Evolutionary conservation across 108 stramenopile genomes (phyloP).

Genomic region (Phaeodactylum tricornutum): DNA sequence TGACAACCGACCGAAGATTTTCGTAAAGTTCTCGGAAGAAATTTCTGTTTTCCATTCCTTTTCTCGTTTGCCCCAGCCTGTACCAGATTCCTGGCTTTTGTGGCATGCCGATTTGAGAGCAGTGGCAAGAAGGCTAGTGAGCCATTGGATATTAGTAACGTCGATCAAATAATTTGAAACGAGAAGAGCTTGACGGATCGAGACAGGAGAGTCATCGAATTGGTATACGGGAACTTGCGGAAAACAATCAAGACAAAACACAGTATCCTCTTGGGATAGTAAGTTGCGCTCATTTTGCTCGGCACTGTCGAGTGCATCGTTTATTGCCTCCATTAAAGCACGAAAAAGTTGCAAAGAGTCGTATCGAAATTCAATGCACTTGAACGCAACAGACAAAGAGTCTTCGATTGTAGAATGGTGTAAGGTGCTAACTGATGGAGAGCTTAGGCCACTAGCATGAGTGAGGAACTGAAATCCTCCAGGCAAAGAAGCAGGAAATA

Average conservation of each 20-base stretch:
- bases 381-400: conserved; percentile 46
- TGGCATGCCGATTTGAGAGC: conserved; percentile 50
- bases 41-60: conserved; percentile 65
- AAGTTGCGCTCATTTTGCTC: not conserved
- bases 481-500: conserved; percentile 64
- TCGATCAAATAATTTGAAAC: conserved; percentile 37
- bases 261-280: conserved; percentile 14
- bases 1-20: conserved; percentile 32
- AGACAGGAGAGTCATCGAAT: conserved; percentile 13
- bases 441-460: conserved; percentile 67
- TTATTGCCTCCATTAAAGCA: no score
- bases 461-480: conserved; percentile 54
- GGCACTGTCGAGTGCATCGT: conserved; percentile 11
- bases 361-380: conserved; percentile 42
- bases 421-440: conserved; percentile 57
- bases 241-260: conserved; percentile 30
- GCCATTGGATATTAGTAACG: conserved; percentile 51
- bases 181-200: not conserved
- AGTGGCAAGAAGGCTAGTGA: conserved; percentile 37
- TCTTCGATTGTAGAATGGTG: conserved; percentile 67
- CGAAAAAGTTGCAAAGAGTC: conserved; percentile 52
- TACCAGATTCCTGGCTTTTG: conserved; percentile 32
- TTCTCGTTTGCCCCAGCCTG: conserved; percentile 39
- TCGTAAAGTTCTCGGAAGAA: conserved; percentile 36
- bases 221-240: conserved; percentile 45